Percentiles rank a stretch among this genome's conserved stretches.
phyloP scores from a whole-genome alignment of 495 filamentous ascomycete genomes.

The Beverwykella pulmonaria region DNA sequence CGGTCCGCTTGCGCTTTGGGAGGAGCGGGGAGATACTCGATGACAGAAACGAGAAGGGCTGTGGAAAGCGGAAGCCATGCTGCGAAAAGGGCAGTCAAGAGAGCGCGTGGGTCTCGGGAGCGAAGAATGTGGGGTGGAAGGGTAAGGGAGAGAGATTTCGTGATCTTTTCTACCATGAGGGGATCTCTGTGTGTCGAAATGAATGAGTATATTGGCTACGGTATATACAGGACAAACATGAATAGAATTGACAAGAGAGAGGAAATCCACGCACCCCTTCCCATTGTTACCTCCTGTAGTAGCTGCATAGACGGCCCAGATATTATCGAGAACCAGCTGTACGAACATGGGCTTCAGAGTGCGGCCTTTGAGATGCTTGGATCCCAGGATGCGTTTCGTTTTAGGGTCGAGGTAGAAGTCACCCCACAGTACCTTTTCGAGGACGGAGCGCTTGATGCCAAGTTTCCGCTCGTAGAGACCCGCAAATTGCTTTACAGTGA shows the following conservation, averaged over 20 bases:
- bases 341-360: conserved; percentile 96
- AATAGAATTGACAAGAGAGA: conserved; percentile 27
- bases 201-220: conserved; percentile 44
- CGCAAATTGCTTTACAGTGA: conserved; percentile 93
- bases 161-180: conserved; percentile 86
- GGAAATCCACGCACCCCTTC: conserved; percentile 66
- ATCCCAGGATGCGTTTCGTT: conserved; percentile 86
- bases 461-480: conserved; percentile 94
- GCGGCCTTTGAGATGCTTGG: conserved; percentile 91
- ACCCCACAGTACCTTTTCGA: conserved; percentile 97
- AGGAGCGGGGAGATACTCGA: conserved; percentile 90
- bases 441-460: conserved; percentile 83
- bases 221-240: conserved; percentile 38
- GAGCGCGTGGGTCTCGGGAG: conserved; percentile 77
- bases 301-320: conserved; percentile 96
- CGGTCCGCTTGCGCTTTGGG: conserved; percentile 78
- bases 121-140: conserved; percentile 82
- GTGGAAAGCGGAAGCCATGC: conserved; percentile 94
- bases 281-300: conserved; percentile 79
- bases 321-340: conserved; percentile 90
- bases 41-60: conserved; percentile 85
- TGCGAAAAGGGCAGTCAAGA: conserved; percentile 83
- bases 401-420: conserved; percentile 97
- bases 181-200: conserved; percentile 67
- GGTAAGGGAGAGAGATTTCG: conserved; percentile 81